Conservation (phyloP, 495 filamentous ascomycete species). For the Hapsidospora chrysogenum region DNA sequence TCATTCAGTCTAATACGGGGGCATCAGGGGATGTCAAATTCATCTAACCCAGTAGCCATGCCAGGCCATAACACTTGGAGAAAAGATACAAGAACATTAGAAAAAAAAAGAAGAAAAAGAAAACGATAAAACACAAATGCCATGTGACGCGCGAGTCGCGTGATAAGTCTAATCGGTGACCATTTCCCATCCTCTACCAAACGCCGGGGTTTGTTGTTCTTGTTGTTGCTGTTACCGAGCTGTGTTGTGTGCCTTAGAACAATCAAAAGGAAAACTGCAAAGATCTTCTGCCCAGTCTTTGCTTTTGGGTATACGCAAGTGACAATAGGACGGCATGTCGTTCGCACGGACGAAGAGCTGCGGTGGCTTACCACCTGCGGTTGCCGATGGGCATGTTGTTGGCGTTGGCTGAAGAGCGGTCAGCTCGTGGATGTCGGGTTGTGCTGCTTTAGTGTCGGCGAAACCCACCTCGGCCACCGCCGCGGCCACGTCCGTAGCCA, state of each 20-base stretch:
- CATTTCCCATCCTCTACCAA: too few species aligned
- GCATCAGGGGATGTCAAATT: too few species aligned
- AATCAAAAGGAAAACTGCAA: not conserved
- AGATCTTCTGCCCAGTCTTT: not conserved
- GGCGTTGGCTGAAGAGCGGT: slow-evolving; percentile 14
- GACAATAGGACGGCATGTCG: not conserved
- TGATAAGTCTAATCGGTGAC: too few species aligned
- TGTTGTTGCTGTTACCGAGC: not conserved
- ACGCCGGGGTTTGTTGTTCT: not conserved
- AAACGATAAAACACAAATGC: too few species aligned
- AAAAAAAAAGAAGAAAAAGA: too few species aligned
- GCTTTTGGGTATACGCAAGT: too few species aligned
- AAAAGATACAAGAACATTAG: too few species aligned
- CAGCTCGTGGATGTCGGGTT: slow-evolving; percentile 5
- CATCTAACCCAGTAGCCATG: too few species aligned
- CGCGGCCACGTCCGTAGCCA: slow-evolving; percentile 46
- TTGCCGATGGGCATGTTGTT: slow-evolving; percentile 29
- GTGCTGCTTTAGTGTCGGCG: slow-evolving; percentile 6
- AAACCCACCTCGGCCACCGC: slow-evolving; percentile 42
- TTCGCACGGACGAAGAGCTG: not conserved
- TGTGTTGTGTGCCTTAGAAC: not conserved
- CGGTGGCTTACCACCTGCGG: slow-evolving; percentile 25
- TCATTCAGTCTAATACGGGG: too few species aligned
- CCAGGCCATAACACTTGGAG: too few species aligned
- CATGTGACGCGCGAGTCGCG: too few species aligned